These are phyloP conservation scores for Geranium rotundifolium DNA, from an alignment of 345 rosid genomes.

Conservation along the genomic window DNA sequence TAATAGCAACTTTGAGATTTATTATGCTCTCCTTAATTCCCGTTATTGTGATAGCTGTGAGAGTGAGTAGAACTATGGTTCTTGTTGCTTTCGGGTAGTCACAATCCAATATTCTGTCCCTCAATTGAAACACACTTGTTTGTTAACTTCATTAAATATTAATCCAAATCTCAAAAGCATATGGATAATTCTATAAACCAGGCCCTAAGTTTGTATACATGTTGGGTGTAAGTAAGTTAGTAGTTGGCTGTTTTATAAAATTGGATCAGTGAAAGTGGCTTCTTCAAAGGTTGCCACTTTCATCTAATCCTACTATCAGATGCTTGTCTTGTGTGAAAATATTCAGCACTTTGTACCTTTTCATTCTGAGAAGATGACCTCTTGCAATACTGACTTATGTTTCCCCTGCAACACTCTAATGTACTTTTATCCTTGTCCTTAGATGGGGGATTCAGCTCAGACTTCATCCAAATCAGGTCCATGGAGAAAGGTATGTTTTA, in stretches of 20 bases:
- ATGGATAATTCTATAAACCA: neutral
- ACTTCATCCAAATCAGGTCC: conserved; percentile 63
- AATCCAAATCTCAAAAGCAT: neutral
- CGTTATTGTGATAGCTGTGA: neutral
- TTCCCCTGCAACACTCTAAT: neutral
- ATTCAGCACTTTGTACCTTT: neutral
- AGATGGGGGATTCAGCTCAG: conserved; percentile 42
- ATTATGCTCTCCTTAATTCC: too few species aligned
- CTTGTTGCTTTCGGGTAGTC: neutral
- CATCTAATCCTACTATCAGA: neutral
- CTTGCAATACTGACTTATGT: neutral
- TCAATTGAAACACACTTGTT: neutral
- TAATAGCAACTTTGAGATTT: too few species aligned
- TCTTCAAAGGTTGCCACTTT: neutral
- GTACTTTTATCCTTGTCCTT: conserved; percentile 4
- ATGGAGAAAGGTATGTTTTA: conserved; percentile 51
- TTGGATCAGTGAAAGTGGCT: too few species aligned
- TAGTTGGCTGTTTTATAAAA: too few species aligned
- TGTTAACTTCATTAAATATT: neutral
- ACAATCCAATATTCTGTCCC: neutral
- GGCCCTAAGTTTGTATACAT: neutral
- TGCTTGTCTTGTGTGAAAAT: neutral
- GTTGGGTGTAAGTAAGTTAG: neutral
- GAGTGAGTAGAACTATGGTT: neutral
- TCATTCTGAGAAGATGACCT: neutral